Percentiles rank a stretch among this genome's conserved stretches.
phyloP scores from a whole-genome alignment of 2,329 filamentous ascomycete genomes.

The Didymella keratinophila region DNA sequence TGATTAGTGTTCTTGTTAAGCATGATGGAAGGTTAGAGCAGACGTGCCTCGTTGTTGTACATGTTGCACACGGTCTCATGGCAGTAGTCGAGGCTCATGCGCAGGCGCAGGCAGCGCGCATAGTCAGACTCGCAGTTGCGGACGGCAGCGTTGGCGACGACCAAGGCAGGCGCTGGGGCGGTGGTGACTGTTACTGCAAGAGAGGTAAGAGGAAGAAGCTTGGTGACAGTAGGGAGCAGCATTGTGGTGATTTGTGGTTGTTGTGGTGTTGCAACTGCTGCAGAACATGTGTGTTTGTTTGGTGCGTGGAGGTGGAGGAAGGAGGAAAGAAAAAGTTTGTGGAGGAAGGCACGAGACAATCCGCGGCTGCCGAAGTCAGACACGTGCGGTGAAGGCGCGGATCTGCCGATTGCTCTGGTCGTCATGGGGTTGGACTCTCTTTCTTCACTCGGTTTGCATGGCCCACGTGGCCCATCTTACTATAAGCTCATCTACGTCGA shows the following conservation, averaged over 20 bases:
- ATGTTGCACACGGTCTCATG: background rate
- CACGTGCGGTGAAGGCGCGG: background rate
- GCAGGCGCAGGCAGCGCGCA: background rate
- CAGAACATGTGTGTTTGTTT: background rate
- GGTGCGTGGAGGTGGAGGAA: background rate
- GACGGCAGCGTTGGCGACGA: background rate
- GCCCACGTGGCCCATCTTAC: background rate
- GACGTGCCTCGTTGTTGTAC: background rate
- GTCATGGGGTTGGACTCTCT: background rate
- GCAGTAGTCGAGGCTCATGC: background rate
- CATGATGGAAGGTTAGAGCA: background rate
- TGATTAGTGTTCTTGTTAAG: background rate
- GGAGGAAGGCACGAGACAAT: background rate
- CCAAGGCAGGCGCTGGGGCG: background rate
- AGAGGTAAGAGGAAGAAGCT: background rate
- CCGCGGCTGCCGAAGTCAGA: background rate
- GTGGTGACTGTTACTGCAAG: background rate
- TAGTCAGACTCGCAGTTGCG: background rate
- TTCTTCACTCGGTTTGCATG: background rate
- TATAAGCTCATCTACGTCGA: background rate
- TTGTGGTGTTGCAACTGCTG: background rate
- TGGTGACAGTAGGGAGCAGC: background rate
- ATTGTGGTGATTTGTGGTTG: background rate
- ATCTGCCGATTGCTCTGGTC: background rate
- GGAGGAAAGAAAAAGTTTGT: background rate